Base-by-base conservation (phyloP, 768 basidiomycete genomes). In the Jaapia argillacea region DNA sequence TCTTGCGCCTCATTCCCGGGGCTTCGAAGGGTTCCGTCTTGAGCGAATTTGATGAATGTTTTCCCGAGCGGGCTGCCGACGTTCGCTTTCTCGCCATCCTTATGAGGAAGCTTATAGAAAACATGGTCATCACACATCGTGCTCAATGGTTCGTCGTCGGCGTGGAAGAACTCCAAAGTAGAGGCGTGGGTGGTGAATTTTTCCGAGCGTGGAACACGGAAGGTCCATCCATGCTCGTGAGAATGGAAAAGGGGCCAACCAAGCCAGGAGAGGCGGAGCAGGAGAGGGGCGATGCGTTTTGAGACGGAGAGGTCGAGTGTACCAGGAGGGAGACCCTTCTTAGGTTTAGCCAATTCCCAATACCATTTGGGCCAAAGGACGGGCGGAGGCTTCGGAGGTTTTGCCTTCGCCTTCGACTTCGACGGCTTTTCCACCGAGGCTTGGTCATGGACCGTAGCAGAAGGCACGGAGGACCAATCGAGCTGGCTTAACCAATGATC, bases 331-430 rank as follows among this genome's bases (percentile, higher is more conserved):
- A 68, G 54, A 45, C 68, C 79, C 57, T 80, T 81, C 63, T 75
- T 83, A 3, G 83, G 87, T 52, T 70, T 79, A 2, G 82, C 68
- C 3, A 89, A 74, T 21, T 97, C 92, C 86, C 84, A 91, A 56
- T 88, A 99, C 96, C 96, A 98, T 58, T 88, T 86, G 1, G 93
- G 94, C 91, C 93, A 97, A n/a, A 68, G 43, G 0, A 80, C 71
- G 0, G 71, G 64, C 7, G 70, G 70, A 3, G 65, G 64, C 50
- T 72, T 74, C 12, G 51, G 36, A 6, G 60, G 58, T 43, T 66
- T 68, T 1, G 53, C 23, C 35, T 67, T 69, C 28, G 10, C 16
- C 10, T 10, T 16, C 16, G 10, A 10, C 28, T 33, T 33, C 10
- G 16, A 16, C 10, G 40, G 53, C 41, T 54, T 66, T 44, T 16